phyloP scores from a whole-genome alignment of 2,329 filamentous ascomycete genomes.

The Diaporthe sp. region DNA sequence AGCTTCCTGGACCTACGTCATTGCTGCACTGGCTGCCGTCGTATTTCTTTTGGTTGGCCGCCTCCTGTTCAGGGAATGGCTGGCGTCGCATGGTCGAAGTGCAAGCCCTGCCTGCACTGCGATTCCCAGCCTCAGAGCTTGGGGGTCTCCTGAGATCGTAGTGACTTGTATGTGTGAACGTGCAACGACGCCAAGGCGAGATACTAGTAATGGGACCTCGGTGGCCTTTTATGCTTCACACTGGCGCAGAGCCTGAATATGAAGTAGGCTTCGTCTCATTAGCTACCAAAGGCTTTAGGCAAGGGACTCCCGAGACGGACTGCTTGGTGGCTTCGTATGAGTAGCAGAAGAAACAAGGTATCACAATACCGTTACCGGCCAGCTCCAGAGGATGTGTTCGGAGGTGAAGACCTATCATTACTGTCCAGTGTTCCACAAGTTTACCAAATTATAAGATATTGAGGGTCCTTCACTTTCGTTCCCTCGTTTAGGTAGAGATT shows the following conservation, averaged over 20 bases:
- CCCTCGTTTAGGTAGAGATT: neutral
- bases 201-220: neutral
- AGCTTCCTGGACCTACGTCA: conserved; percentile 31
- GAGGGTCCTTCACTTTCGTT: neutral
- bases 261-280: neutral
- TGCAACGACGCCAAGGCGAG: neutral
- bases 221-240: neutral
- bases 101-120: neutral
- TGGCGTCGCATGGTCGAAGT: neutral
- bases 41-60: conserved; percentile 9
- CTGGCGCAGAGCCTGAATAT: neutral
- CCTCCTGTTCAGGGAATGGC: neutral
- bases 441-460: neutral
- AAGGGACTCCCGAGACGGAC: neutral
- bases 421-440: neutral
- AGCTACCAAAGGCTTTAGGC: neutral
- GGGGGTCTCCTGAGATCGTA: neutral
- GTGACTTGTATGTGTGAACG: neutral
- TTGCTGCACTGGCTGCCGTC: conserved; percentile 29
- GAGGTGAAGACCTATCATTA: neutral
- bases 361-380: neutral
- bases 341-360: neutral
- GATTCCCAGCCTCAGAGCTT: neutral
- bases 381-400: neutral
- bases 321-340: neutral